A percentile compares a stretch with the other conserved stretches of the same genome.
Conservation (phyloP, 139 green algal species). For the Chlamydomonas sp. region DNA sequence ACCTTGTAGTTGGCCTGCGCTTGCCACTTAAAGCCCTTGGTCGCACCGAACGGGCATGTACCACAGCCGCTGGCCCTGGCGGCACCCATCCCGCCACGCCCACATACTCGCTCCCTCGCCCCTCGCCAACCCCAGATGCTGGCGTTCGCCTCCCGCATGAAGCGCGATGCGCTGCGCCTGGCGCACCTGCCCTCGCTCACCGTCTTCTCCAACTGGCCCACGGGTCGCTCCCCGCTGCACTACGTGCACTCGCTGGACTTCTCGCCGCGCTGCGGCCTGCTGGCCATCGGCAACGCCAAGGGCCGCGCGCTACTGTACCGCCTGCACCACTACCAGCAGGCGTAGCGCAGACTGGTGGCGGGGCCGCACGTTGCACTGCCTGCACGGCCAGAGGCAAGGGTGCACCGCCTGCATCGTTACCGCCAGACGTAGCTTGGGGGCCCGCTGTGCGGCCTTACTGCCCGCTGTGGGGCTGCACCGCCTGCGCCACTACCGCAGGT, state of each 20-base stretch:
- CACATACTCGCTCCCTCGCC: not conserved
- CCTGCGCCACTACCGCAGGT: too few species aligned
- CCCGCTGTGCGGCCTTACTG: too few species aligned
- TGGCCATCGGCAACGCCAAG: conserved; percentile 91
- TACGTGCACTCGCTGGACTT: conserved; percentile 91
- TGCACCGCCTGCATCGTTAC: too few species aligned
- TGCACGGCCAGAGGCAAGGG: too few species aligned
- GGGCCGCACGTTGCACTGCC: too few species aligned
- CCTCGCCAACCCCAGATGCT: conserved; percentile 69
- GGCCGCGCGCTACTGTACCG: conserved; percentile 91
- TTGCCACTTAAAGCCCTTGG: too few species aligned
- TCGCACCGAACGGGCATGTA: too few species aligned
- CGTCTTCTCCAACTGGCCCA: conserved; percentile 96
- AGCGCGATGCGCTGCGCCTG: conserved; percentile 88
- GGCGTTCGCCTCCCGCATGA: conserved; percentile 83
- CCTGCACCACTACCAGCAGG: conserved; percentile 84
- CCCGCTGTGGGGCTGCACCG: too few species aligned
- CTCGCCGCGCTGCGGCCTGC: conserved; percentile 83
- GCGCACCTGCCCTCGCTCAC: conserved; percentile 87
- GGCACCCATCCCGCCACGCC: not conserved
- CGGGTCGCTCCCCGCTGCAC: conserved; percentile 80
- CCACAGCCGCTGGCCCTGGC: not conserved
- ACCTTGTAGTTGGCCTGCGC: too few species aligned
- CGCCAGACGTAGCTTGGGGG: too few species aligned
- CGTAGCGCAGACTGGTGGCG: too few species aligned